Conservation (phyloP, 768 basidiomycete species). For the Piloderma croceum region DNA sequence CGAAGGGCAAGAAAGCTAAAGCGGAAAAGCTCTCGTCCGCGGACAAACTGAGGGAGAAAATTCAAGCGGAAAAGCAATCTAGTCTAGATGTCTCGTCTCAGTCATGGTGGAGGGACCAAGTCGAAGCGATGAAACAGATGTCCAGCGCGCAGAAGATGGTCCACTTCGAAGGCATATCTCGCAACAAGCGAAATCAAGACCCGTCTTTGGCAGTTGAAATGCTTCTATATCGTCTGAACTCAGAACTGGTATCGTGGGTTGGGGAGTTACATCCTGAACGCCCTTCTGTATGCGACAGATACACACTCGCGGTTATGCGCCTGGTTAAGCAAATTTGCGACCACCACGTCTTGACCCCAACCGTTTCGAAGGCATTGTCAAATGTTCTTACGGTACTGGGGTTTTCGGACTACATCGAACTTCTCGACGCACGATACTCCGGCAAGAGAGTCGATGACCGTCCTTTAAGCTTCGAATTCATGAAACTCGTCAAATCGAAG, state of each 20-base stretch:
- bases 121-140: constrained; percentile 33
- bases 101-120: constrained; percentile 50
- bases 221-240: constrained; percentile 46
- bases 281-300: constrained; percentile 36
- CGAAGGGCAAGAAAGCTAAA: constrained; percentile 23
- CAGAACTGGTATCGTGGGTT: constrained; percentile 49
- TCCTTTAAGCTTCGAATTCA: constrained; percentile 44
- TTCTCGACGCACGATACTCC: constrained; percentile 4
- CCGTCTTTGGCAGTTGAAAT: constrained; percentile 46
- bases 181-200: constrained; percentile 40
- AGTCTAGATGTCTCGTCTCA: constrained; percentile 34
- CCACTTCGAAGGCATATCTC: constrained; percentile 33
- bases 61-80: constrained; percentile 39
- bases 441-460: constrained; percentile 16
- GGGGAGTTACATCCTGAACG: constrained; percentile 36
- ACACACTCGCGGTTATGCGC: constrained; percentile 42
- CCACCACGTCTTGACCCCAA: constrained; percentile 30
- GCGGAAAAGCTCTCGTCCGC: constrained; percentile 27
- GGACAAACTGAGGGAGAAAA: constrained; percentile 40
- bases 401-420: constrained; percentile 34
- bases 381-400: constrained; percentile 43
- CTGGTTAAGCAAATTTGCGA: constrained; percentile 42
- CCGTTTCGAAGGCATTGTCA: constrained; percentile 23
- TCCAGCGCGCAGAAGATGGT: constrained; percentile 28
- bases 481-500: constrained; percentile 48